Evolutionary conservation across 192 early-diverging fungal species (phyloP).

Genomic region (Coemansia sp.): DNA sequence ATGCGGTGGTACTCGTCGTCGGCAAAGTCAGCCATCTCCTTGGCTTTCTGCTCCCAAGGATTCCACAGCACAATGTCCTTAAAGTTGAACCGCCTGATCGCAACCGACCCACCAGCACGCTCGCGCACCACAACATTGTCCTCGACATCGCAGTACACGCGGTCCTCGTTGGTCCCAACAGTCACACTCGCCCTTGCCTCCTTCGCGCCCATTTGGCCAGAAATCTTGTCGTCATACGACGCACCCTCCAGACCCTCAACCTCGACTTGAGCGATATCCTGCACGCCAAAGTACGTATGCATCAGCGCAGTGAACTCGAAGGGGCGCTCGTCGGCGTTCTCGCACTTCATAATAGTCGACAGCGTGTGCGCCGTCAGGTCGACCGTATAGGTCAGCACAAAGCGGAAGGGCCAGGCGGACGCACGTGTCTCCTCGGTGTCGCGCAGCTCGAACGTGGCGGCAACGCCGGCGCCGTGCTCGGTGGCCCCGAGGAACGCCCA

Average conservation of each 20-base stretch:
- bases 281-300: slow-evolving; percentile 85
- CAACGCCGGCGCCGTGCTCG: slow-evolving; percentile 34
- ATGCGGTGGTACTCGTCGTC: slow-evolving; percentile 83
- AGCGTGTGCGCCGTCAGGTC: slow-evolving; percentile 69
- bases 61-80: slow-evolving; percentile 86
- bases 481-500: slow-evolving; percentile 33
- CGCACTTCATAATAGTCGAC: slow-evolving; percentile 66
- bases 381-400: slow-evolving; percentile 78
- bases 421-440: slow-evolving; percentile 41
- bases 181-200: slow-evolving; percentile 58
- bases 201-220: slow-evolving; percentile 17
- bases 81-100: slow-evolving; percentile 43
- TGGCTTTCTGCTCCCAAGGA: slow-evolving; percentile 89
- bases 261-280: slow-evolving; percentile 59
- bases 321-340: slow-evolving; percentile 67
- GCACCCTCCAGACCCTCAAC: slow-evolving; percentile 67
- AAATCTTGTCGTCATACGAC: slow-evolving; percentile 73
- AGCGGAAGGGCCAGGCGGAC: slow-evolving; percentile 58
- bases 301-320: slow-evolving; percentile 88
- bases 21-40: slow-evolving; percentile 86
- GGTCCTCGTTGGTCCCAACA: slow-evolving; percentile 74
- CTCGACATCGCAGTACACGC: slow-evolving; percentile 74
- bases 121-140: slow-evolving; percentile 35
- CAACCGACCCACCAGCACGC: slow-evolving; percentile 19
- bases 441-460: slow-evolving; percentile 40